Evolutionary conservation across 495 filamentous ascomycete genomes (phyloP).

Genomic region (Hyaloscypha bicolor): DNA sequence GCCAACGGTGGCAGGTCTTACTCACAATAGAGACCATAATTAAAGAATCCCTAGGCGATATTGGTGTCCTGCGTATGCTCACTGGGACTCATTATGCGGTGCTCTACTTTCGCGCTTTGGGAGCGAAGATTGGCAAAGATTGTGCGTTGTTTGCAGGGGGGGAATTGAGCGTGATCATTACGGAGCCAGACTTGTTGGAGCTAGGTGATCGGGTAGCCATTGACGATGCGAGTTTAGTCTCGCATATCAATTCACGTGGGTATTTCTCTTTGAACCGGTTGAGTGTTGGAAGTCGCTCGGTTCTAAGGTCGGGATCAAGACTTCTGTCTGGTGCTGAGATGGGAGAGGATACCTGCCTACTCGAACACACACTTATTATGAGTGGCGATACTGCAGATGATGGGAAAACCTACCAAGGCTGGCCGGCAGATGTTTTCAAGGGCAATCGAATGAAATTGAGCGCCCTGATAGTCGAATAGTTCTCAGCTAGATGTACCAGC

Average conservation of each 20-base stretch:
- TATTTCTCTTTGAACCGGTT: slow-evolving; percentile 49
- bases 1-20: slow-evolving; percentile 49
- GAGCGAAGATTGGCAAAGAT: slow-evolving; percentile 46
- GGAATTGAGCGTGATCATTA: slow-evolving; percentile 45
- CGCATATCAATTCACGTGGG: slow-evolving; percentile 48
- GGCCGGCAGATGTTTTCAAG: slow-evolving; percentile 47
- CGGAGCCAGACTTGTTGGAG: slow-evolving; percentile 49
- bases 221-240: slow-evolving; percentile 50
- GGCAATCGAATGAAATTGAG: background rate
- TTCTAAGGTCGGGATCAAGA: slow-evolving; percentile 45
- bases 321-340: slow-evolving; percentile 46
- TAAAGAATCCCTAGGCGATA: slow-evolving; percentile 42
- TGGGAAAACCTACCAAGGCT: slow-evolving; percentile 45
- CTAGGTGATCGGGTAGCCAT: slow-evolving; percentile 48
- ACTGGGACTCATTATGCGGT: slow-evolving; percentile 43
- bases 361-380: slow-evolving; percentile 51
- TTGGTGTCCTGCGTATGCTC: slow-evolving; percentile 45
- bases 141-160: slow-evolving; percentile 50
- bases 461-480: no score
- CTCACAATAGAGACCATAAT: slow-evolving; percentile 46
- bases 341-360: slow-evolving; percentile 44
- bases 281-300: slow-evolving; percentile 44
- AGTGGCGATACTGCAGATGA: slow-evolving; percentile 48
- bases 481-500: no score
- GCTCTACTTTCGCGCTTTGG: slow-evolving; percentile 46